These are phyloP conservation scores for Dendrocalamus latiflorus DNA, from an alignment of 202 grass and related monocot genomes.

Conservation along the genomic window DNA sequence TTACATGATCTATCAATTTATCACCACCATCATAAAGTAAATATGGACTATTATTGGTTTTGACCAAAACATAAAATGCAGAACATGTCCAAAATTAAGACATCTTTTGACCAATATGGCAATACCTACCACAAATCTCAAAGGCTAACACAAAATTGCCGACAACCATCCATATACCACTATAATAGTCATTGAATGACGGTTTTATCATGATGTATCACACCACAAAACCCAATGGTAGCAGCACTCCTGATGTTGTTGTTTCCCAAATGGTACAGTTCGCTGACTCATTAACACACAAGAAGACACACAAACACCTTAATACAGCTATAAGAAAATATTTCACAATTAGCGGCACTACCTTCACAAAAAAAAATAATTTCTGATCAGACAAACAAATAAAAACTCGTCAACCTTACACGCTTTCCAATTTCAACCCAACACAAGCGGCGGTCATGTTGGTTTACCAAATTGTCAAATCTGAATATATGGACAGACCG, in stretches of 20 bases:
- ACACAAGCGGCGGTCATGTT: neutral
- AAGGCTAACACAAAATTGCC: neutral
- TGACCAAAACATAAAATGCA: slow-evolving; percentile 15
- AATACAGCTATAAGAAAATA: neutral
- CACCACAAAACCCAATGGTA: neutral
- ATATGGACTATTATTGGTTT: neutral
- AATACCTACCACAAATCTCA: neutral
- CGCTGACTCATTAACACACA: neutral
- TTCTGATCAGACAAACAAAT: neutral
- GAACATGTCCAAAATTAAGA: neutral
- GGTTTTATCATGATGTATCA: neutral
- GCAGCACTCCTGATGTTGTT: neutral
- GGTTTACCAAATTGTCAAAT: slow-evolving; percentile 1
- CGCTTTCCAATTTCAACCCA: neutral
- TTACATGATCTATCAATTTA: neutral
- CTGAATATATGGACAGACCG: neutral
- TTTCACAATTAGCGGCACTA: neutral
- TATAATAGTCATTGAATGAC: neutral
- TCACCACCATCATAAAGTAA: neutral
- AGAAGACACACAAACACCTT: neutral
- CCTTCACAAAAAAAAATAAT: neutral
- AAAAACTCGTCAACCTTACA: neutral
- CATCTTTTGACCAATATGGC: slow-evolving; percentile 1
- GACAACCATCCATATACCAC: neutral
- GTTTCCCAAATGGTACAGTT: neutral